A percentile compares a stretch with the other conserved stretches of the same genome.
Evolutionary conservation across 768 basidiomycete species (phyloP).

Genomic region (Leccinum olivaceopallidum): DNA sequence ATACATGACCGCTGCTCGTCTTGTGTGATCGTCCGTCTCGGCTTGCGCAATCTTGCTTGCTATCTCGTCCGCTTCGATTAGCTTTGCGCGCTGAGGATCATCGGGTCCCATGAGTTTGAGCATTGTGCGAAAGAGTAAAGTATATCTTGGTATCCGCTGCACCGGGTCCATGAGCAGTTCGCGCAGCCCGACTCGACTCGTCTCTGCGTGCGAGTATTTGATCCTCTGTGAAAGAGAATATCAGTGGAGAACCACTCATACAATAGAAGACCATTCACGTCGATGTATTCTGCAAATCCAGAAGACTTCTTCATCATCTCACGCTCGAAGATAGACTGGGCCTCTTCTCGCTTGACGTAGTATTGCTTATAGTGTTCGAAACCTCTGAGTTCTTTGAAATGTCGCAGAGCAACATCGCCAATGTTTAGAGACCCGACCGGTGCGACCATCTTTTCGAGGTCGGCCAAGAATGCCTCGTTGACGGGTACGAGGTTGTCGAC

Average conservation of each 20-base stretch:
- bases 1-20: conserved; percentile 85
- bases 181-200: conserved; percentile 80
- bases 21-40: conserved; percentile 90
- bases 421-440: conserved; percentile 60
- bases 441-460: conserved; percentile 77
- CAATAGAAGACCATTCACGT: conserved; percentile 54
- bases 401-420: conserved; percentile 82
- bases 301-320: conserved; percentile 80
- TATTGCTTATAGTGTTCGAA: conserved; percentile 93
- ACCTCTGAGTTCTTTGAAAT: conserved; percentile 81
- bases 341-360: conserved; percentile 91
- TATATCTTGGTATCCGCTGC: conserved; percentile 94
- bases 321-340: conserved; percentile 82
- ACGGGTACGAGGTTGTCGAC: conserved; percentile 85
- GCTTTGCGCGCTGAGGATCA: conserved; percentile 75
- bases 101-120: conserved; percentile 81
- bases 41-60: conserved; percentile 90
- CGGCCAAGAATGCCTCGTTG: conserved; percentile 83
- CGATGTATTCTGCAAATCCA: conserved; percentile 83
- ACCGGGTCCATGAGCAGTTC: conserved; percentile 97
- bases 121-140: conserved; percentile 90
- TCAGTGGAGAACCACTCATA: conserved; percentile 14
- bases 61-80: conserved; percentile 83
- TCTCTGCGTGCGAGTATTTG: conserved; percentile 79
- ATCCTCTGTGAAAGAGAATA: conserved; percentile 53